These are phyloP conservation scores for Mycena amicta DNA, from an alignment of 768 basidiomycete species.

Conservation along the genomic window DNA sequence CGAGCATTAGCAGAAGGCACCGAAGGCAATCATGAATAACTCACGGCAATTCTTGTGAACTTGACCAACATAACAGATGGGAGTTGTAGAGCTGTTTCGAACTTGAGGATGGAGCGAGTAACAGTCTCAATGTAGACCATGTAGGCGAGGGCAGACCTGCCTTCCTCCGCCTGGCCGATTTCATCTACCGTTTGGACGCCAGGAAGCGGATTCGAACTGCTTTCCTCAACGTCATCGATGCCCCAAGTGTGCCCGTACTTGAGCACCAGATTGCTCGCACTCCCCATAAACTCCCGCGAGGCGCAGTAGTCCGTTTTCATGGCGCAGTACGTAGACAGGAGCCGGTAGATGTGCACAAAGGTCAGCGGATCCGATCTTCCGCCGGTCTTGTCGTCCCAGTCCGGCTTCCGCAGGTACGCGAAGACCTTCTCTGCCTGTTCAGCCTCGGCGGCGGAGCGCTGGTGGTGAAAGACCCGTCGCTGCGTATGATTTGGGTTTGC, in stretches of 20 bases:
- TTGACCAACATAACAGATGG: slow-evolving; percentile 3
- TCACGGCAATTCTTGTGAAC: slow-evolving; percentile 4
- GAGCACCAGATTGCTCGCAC: slow-evolving; percentile 1
- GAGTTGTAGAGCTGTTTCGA: neutral
- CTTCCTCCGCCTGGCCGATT: slow-evolving; percentile 2
- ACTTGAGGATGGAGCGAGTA: neutral
- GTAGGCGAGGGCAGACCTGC: slow-evolving; percentile 2
- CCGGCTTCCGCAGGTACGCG: neutral
- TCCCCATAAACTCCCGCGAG: slow-evolving; percentile 7
- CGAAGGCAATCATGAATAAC: too few species aligned
- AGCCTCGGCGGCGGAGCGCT: neutral
- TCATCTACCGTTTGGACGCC: neutral
- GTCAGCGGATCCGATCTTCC: slow-evolving; percentile 3
- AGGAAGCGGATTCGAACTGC: neutral
- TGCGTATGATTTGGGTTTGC: neutral
- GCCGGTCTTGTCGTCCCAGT: neutral
- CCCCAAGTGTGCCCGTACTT: neutral
- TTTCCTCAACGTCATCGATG: neutral
- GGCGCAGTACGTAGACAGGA: slow-evolving; percentile 5
- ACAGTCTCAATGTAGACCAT: slow-evolving; percentile 9
- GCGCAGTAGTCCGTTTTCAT: neutral
- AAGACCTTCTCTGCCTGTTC: neutral
- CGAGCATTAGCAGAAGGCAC: neutral
- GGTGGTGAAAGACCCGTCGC: neutral
- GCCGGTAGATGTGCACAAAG: slow-evolving; percentile 2